phyloP scores from a whole-genome alignment of 441 rosid genomes.

The Erodium trifolium region DNA sequence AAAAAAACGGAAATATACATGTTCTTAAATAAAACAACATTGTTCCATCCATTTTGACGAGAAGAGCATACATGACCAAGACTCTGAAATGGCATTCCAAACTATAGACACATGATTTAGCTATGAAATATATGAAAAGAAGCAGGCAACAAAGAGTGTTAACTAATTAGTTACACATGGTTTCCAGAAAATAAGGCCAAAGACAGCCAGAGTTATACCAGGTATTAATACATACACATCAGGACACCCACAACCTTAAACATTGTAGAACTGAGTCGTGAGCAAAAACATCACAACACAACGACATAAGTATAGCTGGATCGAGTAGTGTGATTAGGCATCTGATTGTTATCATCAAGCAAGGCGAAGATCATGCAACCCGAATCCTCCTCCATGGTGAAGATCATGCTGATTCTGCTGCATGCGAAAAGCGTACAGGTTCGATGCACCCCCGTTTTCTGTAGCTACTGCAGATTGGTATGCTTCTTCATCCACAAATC shows the following conservation, averaged over 20 bases:
- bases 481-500: conserved; percentile 33
- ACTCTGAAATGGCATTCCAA: no score
- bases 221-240: not conserved
- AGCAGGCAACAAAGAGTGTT: no score
- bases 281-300: not conserved
- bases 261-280: not conserved
- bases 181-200: no score
- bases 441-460: conserved; percentile 28
- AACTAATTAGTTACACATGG: no score
- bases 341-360: conserved; percentile 17
- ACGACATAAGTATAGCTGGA: not conserved
- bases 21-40: no score
- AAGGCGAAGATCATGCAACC: conserved; percentile 31
- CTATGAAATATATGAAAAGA: no score
- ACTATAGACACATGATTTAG: no score
- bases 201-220: no score
- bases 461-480: conserved; percentile 30
- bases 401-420: conserved; percentile 18
- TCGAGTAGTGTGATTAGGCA: not conserved
- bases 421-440: conserved; percentile 31
- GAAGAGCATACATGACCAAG: no score
- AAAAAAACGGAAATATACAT: no score
- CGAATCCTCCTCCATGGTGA: conserved; percentile 27
- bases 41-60: no score
- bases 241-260: not conserved